A percentile compares a stretch with the other conserved stretches of the same genome.
phyloP scores from a whole-genome alignment of 2,329 filamentous ascomycete genomes.

The Aspergillus caelatus region DNA sequence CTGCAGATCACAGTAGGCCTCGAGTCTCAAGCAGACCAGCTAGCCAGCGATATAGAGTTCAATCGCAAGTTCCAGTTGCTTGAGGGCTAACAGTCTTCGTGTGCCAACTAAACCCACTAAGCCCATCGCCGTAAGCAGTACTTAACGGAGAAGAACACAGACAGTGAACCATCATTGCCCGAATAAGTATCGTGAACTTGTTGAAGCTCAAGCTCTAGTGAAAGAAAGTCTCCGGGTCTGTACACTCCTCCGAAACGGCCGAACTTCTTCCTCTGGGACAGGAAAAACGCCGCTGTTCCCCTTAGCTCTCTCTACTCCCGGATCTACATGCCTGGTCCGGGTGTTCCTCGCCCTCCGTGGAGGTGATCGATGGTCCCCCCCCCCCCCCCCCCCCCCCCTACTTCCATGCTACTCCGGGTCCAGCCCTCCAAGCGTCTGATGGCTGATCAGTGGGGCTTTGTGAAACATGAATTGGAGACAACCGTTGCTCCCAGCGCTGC shows the following conservation, averaged over 20 bases:
- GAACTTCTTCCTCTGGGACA: slow-evolving; percentile 2
- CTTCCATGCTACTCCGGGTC: slow-evolving; percentile 9
- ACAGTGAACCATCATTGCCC: slow-evolving; percentile 5
- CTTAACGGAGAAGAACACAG: not conserved
- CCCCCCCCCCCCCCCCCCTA: not conserved
- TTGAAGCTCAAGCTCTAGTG: slow-evolving; percentile 6
- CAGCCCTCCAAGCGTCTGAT: slow-evolving; percentile 3
- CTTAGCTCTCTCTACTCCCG: not conserved
- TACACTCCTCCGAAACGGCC: slow-evolving; percentile 3
- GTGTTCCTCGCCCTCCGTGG: slow-evolving; percentile 4
- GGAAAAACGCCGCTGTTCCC: not conserved
- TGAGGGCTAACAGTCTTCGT: slow-evolving; percentile 5
- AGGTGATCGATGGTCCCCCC: not conserved
- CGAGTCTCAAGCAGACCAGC: not conserved
- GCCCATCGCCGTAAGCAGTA: not conserved
- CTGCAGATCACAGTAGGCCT: not conserved
- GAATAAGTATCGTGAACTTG: not conserved
- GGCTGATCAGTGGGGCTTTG: slow-evolving; percentile 7
- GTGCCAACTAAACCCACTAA: slow-evolving; percentile 2
- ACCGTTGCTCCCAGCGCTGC: slow-evolving; percentile 9
- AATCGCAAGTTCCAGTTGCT: not conserved
- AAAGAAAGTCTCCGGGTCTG: slow-evolving; percentile 1
- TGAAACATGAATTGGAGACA: slow-evolving; percentile 9
- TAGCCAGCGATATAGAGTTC: not conserved
- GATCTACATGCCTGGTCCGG: not conserved